These are phyloP conservation scores for Pseudohalonectria lignicola DNA, from an alignment of 2,329 filamentous ascomycete species.

Conservation along the genomic window DNA sequence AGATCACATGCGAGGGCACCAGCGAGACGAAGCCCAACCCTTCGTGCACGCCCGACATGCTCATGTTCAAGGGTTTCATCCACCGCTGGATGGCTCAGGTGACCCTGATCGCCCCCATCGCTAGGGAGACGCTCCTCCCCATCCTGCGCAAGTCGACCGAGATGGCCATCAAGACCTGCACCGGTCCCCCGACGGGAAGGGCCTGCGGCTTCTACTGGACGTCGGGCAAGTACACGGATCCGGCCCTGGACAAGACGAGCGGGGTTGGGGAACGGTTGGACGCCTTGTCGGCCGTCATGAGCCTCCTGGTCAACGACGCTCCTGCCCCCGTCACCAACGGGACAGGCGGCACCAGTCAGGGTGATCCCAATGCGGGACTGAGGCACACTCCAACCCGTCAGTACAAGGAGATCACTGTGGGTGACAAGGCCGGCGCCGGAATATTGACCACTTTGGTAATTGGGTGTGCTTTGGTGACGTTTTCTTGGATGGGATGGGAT, in stretches of 20 bases:
- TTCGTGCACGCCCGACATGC: constrained; percentile 54
- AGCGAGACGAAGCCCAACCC: no score
- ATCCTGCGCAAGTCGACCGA: constrained; percentile 43
- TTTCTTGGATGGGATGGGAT: constrained; percentile 14
- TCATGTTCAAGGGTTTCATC: constrained; percentile 53
- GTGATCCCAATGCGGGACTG: constrained; percentile 33
- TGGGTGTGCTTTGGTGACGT: constrained; percentile 16
- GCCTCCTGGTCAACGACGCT: constrained; percentile 41
- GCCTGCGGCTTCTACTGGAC: constrained; percentile 53
- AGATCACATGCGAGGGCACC: constrained; percentile 58
- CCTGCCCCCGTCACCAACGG: constrained; percentile 23
- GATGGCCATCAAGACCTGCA: constrained; percentile 45
- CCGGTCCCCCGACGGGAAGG: constrained; percentile 41
- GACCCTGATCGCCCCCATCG: constrained; percentile 53
- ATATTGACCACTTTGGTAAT: constrained; percentile 39
- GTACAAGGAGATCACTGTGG: constrained; percentile 40
- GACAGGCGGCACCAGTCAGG: constrained; percentile 37
- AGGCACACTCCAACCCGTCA: neutral
- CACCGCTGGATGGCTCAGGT: constrained; percentile 50
- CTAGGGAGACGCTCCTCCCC: constrained; percentile 37
- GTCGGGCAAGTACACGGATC: constrained; percentile 7
- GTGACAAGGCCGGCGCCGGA: constrained; percentile 57
- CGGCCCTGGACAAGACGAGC: constrained; percentile 27
- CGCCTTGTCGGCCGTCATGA: constrained; percentile 52
- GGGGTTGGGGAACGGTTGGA: constrained; percentile 64